Evolutionary conservation across 345 rosid genomes (phyloP).

Genomic region (Syzygium aromaticum): DNA sequence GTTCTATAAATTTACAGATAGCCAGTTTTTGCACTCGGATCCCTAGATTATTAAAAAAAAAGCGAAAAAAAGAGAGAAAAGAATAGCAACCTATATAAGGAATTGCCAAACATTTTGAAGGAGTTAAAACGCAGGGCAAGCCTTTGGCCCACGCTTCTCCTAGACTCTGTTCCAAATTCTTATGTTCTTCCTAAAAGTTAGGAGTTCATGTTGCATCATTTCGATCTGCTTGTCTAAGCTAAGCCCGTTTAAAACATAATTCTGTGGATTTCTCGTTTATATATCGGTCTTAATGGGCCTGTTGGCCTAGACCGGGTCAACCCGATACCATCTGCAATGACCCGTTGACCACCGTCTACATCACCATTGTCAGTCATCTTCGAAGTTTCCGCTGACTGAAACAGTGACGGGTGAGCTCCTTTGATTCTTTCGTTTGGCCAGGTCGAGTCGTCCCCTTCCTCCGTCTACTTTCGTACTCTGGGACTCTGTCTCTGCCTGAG

Average conservation of each 20-base stretch:
- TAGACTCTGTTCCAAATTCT: neutral
- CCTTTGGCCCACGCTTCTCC: neutral
- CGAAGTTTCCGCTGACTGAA: too few relatives aligned
- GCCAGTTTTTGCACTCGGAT: fast-evolving
- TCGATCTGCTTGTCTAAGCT: neutral
- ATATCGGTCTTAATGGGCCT: neutral
- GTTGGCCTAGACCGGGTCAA: neutral
- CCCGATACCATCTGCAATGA: neutral
- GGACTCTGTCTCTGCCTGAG: neutral
- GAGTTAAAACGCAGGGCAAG: neutral
- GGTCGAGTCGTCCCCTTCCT: neutral
- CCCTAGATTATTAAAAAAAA: neutral
- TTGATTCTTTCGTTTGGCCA: neutral
- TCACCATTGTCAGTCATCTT: too few relatives aligned
- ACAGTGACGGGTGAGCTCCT: too few relatives aligned
- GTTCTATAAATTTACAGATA: neutral
- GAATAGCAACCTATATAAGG: neutral
- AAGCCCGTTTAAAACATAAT: neutral
- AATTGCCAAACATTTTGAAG: neutral
- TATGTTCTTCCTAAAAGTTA: neutral
- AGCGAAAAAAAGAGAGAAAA: neutral
- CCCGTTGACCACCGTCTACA: too few relatives aligned
- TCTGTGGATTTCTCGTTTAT: neutral
- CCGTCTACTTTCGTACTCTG: neutral
- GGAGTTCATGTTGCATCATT: neutral